Conservation (phyloP, 2,329 filamentous ascomycete genomes). For the Colletotrichum orbiculare region DNA sequence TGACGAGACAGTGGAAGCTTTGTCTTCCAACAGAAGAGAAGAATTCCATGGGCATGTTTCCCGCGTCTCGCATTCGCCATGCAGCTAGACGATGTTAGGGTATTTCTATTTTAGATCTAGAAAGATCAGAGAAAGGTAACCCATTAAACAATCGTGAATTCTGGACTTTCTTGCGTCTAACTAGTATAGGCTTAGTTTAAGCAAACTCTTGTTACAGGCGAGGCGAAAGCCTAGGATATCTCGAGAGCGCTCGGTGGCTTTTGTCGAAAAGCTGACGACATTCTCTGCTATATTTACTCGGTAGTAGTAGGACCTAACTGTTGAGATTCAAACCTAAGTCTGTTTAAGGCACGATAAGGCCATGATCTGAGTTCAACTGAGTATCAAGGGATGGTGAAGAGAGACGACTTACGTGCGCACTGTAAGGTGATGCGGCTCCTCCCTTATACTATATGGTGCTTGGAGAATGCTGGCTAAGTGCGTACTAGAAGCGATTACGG, state of each 20-base stretch:
- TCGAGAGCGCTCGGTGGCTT: neutral
- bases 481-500: too few relatives aligned
- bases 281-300: neutral
- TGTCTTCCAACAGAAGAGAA: neutral
- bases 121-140: neutral
- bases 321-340: too few relatives aligned
- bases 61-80: neutral
- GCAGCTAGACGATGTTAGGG: neutral
- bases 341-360: too few relatives aligned
- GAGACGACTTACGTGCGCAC: too few relatives aligned
- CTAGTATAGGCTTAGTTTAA: neutral
- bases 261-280: neutral
- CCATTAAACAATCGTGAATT: neutral
- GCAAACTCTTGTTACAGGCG: neutral
- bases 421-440: too few relatives aligned
- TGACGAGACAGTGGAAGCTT: neutral
- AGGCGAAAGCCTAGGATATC: neutral
- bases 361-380: too few relatives aligned
- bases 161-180: neutral
- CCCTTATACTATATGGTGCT: too few relatives aligned
- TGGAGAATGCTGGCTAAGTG: too few relatives aligned
- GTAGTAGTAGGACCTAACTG: too few relatives aligned
- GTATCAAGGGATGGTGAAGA: too few relatives aligned
- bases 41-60: neutral
- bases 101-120: neutral